Evolutionary conservation across 1,284 basidiomycete species (phyloP), one percentile per base, ranked within the genome.

Genomic region (Leccinum discolor): DNA sequence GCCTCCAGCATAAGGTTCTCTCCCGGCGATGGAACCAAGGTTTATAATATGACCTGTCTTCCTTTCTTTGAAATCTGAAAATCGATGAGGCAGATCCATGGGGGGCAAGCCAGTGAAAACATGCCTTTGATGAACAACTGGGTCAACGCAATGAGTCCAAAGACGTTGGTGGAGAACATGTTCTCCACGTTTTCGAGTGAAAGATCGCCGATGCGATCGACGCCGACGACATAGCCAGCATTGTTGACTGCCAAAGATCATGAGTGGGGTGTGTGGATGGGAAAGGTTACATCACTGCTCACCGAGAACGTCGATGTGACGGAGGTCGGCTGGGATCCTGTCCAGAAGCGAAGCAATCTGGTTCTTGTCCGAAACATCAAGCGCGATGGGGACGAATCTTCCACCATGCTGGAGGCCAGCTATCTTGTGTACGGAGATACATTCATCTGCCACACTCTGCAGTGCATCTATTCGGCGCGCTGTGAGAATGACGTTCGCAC

Each of bases 101-200:
- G 38, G 3, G 60, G 60, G 23, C 29, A 59, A 56, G 21, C 12
- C 12, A 5, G 12, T 52, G 50, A 52, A 40, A 47, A 73, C 79
- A 68, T 59, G 89, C 94, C 86, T 78, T 85, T 88, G 74, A 96
- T 80, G 59, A 95, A 80, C 6, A 92, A 79, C 72, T 96, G 93
- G 8, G 92, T 94, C 71, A 96, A 80, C 18, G 90, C 84, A 70
- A 98, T 95, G 59, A 98, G 84, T 8, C 95, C 95, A 67, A 93
- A 83, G 60, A 98, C 95, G 77, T 99, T 99, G 59, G 96, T 98
- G 32, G 89, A 79, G 77, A 99, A 93, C 96, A 99, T 98, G 66
- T 86, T 82, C 70, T 94, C 91, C 70, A 95, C 83, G 71, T 95
- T 94, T 44, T 83, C 82, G 21, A 90, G 84, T 2, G 85, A 80